Evolutionary conservation across 345 rosid genomes (phyloP), one percentile per base, ranked within the genome.

Genomic region (Gossypium raimondii): DNA sequence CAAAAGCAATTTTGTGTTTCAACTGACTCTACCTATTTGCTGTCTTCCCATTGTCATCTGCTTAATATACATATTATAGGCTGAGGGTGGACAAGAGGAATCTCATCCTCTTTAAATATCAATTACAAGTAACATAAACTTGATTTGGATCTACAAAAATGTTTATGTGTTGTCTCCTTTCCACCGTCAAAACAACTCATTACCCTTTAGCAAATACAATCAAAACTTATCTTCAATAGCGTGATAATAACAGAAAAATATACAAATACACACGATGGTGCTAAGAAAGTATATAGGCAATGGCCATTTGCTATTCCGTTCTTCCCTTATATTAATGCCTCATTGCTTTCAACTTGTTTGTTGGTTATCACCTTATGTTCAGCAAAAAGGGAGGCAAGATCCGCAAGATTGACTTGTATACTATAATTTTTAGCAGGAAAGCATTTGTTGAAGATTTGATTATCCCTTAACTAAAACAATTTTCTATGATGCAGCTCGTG

Each of bases 61-160:
- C 73, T 3, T 9, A 9, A 69, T 51, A 69, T 69, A 69, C 51
- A 69, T 69, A 69, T 27, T 1, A 51, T 9, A 51, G 44, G 18
- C 12, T 67, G n/a, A 50, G 45, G 45, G 57, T 24, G 27, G 73
- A 69, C 73, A 69, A 3, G 58, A 51, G 73, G 73, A 69, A 69
- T 51, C 73, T 51, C 45, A 50, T 50, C 34, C 41, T 25, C 16
- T 48, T 67, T 11, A 67, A 48, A 48, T 13, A 22, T 48, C 8
- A 50, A 24, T 24, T 25, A 68, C 7, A 48, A 13, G 22, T 50
- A 27, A 50, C 24, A 3, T 68, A 24, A 9, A 13, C 44, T 16
- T 50, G 44, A 68, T 68, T 16, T 68, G 43, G 72, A 68, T 68
- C 44, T 50, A 50, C 43, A 14, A 27, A 27, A 27, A 51, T 4